These are phyloP conservation scores for Pseudocercospora vitis DNA, from an alignment of 2,329 filamentous ascomycete genomes.

Conservation along the genomic window DNA sequence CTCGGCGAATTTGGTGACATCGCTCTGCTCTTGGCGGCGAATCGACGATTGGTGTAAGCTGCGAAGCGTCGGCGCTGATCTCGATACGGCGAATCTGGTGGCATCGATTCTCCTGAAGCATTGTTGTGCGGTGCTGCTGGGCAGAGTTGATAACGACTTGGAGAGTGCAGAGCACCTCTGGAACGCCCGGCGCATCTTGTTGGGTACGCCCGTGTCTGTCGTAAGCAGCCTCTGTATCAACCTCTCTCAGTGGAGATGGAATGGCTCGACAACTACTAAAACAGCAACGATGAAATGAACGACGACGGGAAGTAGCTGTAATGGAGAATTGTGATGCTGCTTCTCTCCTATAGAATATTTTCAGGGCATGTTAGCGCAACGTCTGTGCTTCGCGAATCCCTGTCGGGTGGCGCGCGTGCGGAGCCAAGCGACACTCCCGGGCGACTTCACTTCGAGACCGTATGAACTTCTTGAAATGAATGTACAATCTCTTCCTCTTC, in stretches of 20 bases:
- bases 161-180: slow-evolving; percentile 35
- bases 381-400: background rate
- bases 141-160: slow-evolving; percentile 25
- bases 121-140: slow-evolving; percentile 19
- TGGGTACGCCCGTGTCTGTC: too few species aligned
- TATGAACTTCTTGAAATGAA: too few species aligned
- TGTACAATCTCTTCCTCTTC: too few species aligned
- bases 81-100: slow-evolving; percentile 40
- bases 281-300: slow-evolving; percentile 13
- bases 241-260: background rate
- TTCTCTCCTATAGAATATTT: slow-evolving; percentile 18
- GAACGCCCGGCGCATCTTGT: slow-evolving; percentile 35
- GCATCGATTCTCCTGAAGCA: slow-evolving; percentile 16
- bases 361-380: background rate
- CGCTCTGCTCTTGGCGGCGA: slow-evolving; percentile 38
- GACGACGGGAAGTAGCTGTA: slow-evolving; percentile 5
- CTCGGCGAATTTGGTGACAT: slow-evolving; percentile 43
- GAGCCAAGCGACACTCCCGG: background rate
- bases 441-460: background rate
- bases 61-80: slow-evolving; percentile 36
- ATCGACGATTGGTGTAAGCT: slow-evolving; percentile 41
- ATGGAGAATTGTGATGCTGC: background rate
- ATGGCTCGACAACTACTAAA: background rate
- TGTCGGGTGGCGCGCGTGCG: background rate
- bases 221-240: too few species aligned